Percentiles rank a stretch among this genome's conserved stretches.
phyloP scores from a whole-genome alignment of 2,329 filamentous ascomycete species.

The Emmonsia crescens region DNA sequence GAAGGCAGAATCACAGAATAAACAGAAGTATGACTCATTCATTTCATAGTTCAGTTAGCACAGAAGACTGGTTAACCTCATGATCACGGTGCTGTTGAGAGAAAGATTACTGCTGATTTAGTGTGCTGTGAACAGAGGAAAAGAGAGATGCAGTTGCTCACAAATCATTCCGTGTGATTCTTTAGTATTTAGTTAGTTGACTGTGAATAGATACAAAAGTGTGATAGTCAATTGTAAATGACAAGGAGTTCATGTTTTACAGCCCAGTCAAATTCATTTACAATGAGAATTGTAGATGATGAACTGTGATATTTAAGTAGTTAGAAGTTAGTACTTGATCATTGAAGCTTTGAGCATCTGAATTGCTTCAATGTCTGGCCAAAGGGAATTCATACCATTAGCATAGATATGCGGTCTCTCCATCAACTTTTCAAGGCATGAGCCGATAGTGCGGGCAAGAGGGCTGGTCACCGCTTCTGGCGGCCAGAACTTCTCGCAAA shows the following conservation, averaged over 20 bases:
- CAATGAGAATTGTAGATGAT: neutral
- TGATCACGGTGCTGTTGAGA: neutral
- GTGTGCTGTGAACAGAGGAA: neutral
- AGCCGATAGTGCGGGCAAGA: neutral
- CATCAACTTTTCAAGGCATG: neutral
- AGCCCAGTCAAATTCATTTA: neutral
- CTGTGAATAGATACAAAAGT: no score
- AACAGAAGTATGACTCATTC: no score
- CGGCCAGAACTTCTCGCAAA: neutral
- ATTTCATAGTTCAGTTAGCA: constrained; percentile 41
- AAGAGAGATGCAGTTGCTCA: neutral
- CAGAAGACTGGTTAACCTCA: neutral
- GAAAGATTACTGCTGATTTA: neutral
- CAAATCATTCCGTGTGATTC: neutral
- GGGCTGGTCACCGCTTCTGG: constrained; percentile 1
- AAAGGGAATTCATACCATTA: neutral
- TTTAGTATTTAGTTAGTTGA: no score
- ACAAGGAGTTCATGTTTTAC: no score
- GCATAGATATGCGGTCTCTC: neutral
- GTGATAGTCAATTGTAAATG: no score
- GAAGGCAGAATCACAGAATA: no score
- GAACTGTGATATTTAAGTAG: no score
- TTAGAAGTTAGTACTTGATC: neutral
- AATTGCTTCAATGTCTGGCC: neutral
- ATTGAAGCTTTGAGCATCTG: neutral